Percentiles rank a stretch among this genome's conserved stretches.
Conservation (phyloP, 2,329 filamentous ascomycete species). For the Penicillium sp. region DNA sequence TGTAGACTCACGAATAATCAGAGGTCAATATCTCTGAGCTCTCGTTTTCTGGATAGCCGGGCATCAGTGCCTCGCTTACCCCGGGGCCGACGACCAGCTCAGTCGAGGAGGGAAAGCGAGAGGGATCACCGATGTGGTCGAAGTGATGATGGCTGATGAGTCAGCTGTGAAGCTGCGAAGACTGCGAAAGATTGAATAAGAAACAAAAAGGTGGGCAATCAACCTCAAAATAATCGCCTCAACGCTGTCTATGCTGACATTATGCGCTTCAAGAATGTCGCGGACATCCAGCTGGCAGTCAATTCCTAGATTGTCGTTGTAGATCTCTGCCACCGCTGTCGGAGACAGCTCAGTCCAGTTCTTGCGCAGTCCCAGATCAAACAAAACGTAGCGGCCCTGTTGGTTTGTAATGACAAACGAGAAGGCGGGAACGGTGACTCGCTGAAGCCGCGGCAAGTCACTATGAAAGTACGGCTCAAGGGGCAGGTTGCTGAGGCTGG, state of each 20-base stretch:
- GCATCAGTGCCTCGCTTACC: conserved; percentile 45
- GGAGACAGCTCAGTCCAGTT: background rate
- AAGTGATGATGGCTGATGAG: background rate
- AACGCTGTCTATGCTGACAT: background rate
- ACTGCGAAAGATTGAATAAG: background rate
- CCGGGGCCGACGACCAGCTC: conserved; percentile 52
- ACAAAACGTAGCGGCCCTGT: background rate
- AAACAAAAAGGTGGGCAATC: background rate
- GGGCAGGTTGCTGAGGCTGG: background rate
- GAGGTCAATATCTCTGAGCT: conserved; percentile 37
- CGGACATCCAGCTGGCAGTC: background rate
- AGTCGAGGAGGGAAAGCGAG: conserved; percentile 45
- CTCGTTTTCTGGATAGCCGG: conserved; percentile 49
- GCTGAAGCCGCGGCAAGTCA: background rate
- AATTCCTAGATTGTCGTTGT: background rate
- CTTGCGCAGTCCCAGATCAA: background rate
- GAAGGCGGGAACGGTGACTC: background rate
- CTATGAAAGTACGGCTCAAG: background rate
- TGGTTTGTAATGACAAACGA: background rate
- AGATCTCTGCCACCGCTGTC: background rate
- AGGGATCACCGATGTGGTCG: conserved; percentile 48
- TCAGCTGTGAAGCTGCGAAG: background rate
- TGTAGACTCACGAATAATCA: conserved; percentile 41
- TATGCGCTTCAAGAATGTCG: background rate
- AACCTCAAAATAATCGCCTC: background rate